Percentiles rank a stretch among this genome's conserved stretches.
Conservation (phyloP, 495 filamentous ascomycete species). For the Opeltia flavorubescens region DNA sequence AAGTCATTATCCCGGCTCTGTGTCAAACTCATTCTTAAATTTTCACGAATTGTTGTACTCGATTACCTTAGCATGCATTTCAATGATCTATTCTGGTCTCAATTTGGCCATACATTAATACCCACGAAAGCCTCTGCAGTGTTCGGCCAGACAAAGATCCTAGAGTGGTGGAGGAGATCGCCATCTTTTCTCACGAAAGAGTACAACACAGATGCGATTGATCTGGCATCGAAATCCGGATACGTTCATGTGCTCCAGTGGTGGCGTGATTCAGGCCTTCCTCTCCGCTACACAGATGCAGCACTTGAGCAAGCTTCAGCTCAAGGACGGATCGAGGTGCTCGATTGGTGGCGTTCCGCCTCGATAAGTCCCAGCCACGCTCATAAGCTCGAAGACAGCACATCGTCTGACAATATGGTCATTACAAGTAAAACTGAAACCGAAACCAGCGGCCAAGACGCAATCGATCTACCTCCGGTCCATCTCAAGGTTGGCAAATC, state of each 20-base stretch:
- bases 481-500: slow-evolving; percentile 67
- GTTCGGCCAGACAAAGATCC: slow-evolving; percentile 69
- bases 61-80: slow-evolving; percentile 65
- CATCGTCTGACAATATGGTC: neutral
- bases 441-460: neutral
- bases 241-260: slow-evolving; percentile 77
- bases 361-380: neutral
- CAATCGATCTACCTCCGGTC: slow-evolving; percentile 20
- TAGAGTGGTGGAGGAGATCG: slow-evolving; percentile 78
- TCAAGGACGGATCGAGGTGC: slow-evolving; percentile 66
- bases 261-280: slow-evolving; percentile 73
- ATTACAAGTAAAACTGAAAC: slow-evolving; percentile 2
- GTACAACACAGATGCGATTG: slow-evolving; percentile 64
- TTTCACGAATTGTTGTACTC: slow-evolving; percentile 64
- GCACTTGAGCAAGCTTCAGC: slow-evolving; percentile 76
- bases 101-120: slow-evolving; percentile 65
- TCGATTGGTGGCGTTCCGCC: slow-evolving; percentile 71
- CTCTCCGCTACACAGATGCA: slow-evolving; percentile 68
- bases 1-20: slow-evolving; percentile 64
- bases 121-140: slow-evolving; percentile 75
- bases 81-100: slow-evolving; percentile 67
- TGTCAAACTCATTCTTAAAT: slow-evolving; percentile 83
- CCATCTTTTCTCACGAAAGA: slow-evolving; percentile 68
- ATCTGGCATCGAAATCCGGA: slow-evolving; percentile 71
- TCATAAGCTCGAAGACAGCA: neutral